Evolutionary conservation across 257 asterid genomes (phyloP), one percentile per base, ranked within the genome.

Genomic region (Nicotiana tabacum): DNA sequence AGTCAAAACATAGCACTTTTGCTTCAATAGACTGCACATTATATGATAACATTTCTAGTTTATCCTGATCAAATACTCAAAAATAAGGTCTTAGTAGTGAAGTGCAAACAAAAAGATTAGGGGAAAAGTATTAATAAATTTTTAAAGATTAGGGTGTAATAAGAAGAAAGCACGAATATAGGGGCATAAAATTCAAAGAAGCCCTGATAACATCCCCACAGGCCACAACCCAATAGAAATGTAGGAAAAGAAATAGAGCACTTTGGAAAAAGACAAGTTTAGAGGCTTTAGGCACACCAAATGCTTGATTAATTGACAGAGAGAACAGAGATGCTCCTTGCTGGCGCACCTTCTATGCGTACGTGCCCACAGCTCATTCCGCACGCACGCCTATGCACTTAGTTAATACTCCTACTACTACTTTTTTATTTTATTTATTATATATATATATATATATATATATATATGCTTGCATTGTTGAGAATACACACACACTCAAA

Each of bases 331-430:
- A 90, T 85, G 81, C 89, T 86, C 83, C 67, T 30, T 70, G 93
- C 94, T 89, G 91, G 89, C 89, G 83, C 78, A 78, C 29, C 61
- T 30, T 33, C 81, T 81, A 78, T 64, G 82, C 90, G 87, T 90
- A 89, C 94, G 90, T 94, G 95, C 97, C 27, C 84, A 87, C 98
- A 93, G 95, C 98, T 94, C 98, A 94, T 82, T 51, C 88, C 92
- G 93, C 98, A 90, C 96, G 92, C 92, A 85, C 86, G 88, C 77
- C 88, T 62, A 80, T 65, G 48, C 65, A 10, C 53, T 58, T 30
- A 35, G 9, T 30, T 21, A 58, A 61, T 70, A 9, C 77, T 12
- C 3, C 77, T 29, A 8, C 43, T 12, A 7, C 32, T 29, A 32
- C n/a, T 6, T n/a, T n/a, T n/a, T n/a, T n/a, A n/a, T n/a, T n/a